Percentiles rank a stretch among this genome's conserved stretches.
Conservation (phyloP, 1,284 basidiomycete genomes). For the Fomitopsis palustris region DNA sequence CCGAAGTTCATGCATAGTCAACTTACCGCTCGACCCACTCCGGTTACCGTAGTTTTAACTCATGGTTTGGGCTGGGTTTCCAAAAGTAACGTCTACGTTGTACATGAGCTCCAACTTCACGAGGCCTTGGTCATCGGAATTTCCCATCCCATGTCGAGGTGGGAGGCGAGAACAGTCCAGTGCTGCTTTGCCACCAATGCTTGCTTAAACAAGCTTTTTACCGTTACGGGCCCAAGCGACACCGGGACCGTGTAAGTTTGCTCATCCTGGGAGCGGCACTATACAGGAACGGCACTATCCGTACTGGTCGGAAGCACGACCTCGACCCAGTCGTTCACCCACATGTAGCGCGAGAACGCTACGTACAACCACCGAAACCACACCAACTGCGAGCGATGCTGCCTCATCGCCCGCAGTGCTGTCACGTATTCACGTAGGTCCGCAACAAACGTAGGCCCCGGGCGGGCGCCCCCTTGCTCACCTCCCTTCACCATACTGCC, state of each 20-base stretch:
- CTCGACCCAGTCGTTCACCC: constrained; percentile 78
- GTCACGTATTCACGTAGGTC: constrained; percentile 51
- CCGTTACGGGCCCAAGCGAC: background rate
- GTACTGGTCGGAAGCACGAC: constrained; percentile 12
- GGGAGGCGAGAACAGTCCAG: background rate
- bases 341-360: constrained; percentile 85
- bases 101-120: background rate
- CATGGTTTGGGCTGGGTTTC: background rate
- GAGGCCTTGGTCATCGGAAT: background rate
- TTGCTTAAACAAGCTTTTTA: background rate
- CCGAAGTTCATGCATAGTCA: background rate
- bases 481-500: background rate
- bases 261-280: background rate
- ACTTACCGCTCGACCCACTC: background rate
- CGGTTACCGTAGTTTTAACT: background rate
- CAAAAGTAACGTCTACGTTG: background rate
- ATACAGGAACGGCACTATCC: background rate
- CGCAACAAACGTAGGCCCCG: constrained; percentile 47
- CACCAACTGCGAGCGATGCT: constrained; percentile 75
- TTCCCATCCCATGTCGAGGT: background rate
- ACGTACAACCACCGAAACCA: constrained; percentile 93
- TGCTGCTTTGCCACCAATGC: too few relatives aligned
- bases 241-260: background rate
- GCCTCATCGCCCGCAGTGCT: constrained; percentile 68
- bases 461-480: background rate